Conservation (phyloP, 23 red algal species). For the Gracilaria gracilis region DNA sequence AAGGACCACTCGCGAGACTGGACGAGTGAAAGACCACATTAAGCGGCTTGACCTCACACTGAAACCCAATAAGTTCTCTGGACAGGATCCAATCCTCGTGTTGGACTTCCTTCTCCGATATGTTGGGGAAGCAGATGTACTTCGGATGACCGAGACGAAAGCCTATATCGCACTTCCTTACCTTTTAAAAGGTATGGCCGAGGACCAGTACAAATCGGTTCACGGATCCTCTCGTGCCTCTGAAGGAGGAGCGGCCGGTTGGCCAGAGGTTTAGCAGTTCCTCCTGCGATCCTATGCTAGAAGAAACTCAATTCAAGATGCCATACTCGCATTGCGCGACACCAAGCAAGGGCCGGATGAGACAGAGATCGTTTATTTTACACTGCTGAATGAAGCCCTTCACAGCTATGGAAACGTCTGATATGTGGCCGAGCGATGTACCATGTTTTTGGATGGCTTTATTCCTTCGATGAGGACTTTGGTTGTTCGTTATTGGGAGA, state of each 20-base stretch:
- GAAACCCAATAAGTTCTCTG: too few relatives aligned
- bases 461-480: neutral
- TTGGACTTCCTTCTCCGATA: neutral
- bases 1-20: too few relatives aligned
- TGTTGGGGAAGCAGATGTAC: neutral
- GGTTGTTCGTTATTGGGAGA: neutral
- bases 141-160: neutral
- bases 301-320: neutral
- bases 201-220: neutral
- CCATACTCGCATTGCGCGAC: neutral
- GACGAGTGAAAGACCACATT: too few relatives aligned
- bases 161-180: neutral
- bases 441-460: slow-evolving; percentile 6
- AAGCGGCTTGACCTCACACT: too few relatives aligned
- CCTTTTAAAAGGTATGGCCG: neutral
- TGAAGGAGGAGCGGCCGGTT: neutral
- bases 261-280: neutral
- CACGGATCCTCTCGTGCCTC: neutral
- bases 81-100: neutral
- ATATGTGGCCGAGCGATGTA: neutral
- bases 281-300: neutral
- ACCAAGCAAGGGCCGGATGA: neutral
- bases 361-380: neutral
- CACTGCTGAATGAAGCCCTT: neutral
- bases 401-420: neutral